These are phyloP conservation scores for Dorcoceras hygrometricum DNA, from an alignment of 257 asterid species.

Conservation along the genomic window DNA sequence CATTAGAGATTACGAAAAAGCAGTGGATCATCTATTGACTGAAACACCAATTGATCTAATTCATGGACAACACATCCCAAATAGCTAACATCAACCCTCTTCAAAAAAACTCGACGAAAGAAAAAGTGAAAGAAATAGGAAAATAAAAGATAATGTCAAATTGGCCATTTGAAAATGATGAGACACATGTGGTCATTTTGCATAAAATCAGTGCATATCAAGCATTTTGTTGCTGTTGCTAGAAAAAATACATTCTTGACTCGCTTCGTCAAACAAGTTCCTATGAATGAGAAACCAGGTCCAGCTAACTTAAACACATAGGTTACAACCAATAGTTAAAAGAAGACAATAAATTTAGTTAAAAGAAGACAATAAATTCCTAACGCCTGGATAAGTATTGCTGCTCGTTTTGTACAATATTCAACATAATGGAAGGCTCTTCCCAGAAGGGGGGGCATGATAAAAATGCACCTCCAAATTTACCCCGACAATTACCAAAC, in stretches of 20 bases:
- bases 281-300: neutral
- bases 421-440: neutral
- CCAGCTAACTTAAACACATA: neutral
- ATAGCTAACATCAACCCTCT: neutral
- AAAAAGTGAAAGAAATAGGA: neutral
- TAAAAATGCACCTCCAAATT: neutral
- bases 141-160: neutral
- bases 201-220: constrained; percentile 1
- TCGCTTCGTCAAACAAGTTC: neutral
- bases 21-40: neutral
- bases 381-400: neutral
- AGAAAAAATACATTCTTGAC: neutral
- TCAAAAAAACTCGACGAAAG: neutral
- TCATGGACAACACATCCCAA: constrained; percentile 2
- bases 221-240: neutral
- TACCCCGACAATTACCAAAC: constrained; percentile 2
- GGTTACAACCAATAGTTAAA: neutral
- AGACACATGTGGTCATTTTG: neutral
- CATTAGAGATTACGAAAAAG: neutral
- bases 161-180: constrained; percentile 2
- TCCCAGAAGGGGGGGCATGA: constrained; percentile 3
- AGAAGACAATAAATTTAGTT: constrained; percentile 1
- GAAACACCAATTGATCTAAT: constrained; percentile 14
- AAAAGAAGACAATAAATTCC: neutral
- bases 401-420: constrained; percentile 7